Evolutionary conservation across 129 eudicot genomes (phyloP), one percentile per base, ranked within the genome.

Genomic region (Mikania micrantha): DNA sequence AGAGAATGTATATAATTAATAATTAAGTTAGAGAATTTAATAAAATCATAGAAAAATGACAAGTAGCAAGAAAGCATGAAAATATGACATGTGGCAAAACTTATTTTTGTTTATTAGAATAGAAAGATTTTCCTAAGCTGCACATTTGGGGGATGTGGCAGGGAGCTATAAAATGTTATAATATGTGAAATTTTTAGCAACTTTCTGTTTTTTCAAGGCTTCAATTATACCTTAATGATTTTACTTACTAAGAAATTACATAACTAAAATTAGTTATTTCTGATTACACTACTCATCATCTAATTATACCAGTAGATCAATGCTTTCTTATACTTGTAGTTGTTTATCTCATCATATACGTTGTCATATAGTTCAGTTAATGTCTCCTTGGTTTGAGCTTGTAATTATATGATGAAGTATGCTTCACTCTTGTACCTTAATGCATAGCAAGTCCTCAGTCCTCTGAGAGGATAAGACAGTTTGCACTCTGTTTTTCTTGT

Each of bases 211-310:
- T 28, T 24, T 21, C 60, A 24, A 40, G 19, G 16, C n/a, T 66
- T 19, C 5, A 25, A 8, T 27, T 40, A 13, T 48, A 29, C 5
- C 2, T 1, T 17, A n/a, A 21, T 22, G 29, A 9, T 50, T 9
- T 21, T 20, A 21, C 29, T 50, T 50, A 1, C 9, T 22, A 21
- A 50, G 28, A 9, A 6, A 45, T 28, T n/a, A 12, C 3, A 20
- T 31, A 9, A 29, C 59, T 42, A 42, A 42, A 44, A 4, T 17
- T 59, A 7, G 16, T n/a, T n/a, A n/a, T n/a, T n/a, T n/a, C 19
- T 13, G 27, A 31, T 31, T 60, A 58, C 58, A 71, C 16, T 71
- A 29, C 16, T 44, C 57, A 71, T 13, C 62, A 71, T 71, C 45
- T 17, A 42, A 7, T 58, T 71, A 19, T 59, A 59, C 62, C 36